Base-by-base conservation (phyloP, 768 basidiomycete species). In the Phylloporus sp. region DNA sequence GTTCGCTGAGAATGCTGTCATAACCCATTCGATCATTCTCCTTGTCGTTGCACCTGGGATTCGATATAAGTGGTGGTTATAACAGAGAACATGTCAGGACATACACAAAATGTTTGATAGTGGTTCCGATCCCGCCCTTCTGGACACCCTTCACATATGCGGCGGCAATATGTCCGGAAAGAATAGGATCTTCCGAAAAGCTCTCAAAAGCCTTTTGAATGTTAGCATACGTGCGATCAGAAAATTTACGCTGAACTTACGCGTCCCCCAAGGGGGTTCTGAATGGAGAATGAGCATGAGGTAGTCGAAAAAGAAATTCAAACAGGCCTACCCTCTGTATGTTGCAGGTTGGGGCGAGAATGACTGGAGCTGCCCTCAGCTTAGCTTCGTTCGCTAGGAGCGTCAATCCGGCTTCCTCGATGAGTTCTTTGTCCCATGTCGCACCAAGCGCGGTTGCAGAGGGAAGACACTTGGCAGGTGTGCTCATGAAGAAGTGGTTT, bases 81-180 rank as follows among this genome's bases (percentile, higher is more conserved):
- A 10, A n/a, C 18, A 43, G 32, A 15, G n/a, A 2, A 45, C 3
- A 35, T 6, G 8, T 13, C 15, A 11, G 26, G 18, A 59, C 74
- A n/a, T 66, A 85, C 84, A 85, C 82, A 55, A 88, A 91, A 63
- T 92, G 91, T 64, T 92, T 92, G 73, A 91, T 85, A 4, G 85
- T 77, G 6, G 81, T 77, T 18, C 84, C 86, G 40, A 93, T 81
- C 1, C 89, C 88, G n/a, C 80, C 79, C 18, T 67, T 79, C 67
- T 93, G 91, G 3, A 90, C 76, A 7, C 88, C 88, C 45, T 80
- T 82, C n/a, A 89, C 76, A 58, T 89, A 91, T 15, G 85, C 77
- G 0, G 86, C 78, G 2, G 86, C 80, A 16, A 88, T 76, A 56
- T 78, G 72, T 8, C 89, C 90, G 6, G 86, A 86, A 5, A 91